A percentile compares a stretch with the other conserved stretches of the same genome.
phyloP scores from a whole-genome alignment of 2,329 filamentous ascomycete species.

The Chaetomium sp. region DNA sequence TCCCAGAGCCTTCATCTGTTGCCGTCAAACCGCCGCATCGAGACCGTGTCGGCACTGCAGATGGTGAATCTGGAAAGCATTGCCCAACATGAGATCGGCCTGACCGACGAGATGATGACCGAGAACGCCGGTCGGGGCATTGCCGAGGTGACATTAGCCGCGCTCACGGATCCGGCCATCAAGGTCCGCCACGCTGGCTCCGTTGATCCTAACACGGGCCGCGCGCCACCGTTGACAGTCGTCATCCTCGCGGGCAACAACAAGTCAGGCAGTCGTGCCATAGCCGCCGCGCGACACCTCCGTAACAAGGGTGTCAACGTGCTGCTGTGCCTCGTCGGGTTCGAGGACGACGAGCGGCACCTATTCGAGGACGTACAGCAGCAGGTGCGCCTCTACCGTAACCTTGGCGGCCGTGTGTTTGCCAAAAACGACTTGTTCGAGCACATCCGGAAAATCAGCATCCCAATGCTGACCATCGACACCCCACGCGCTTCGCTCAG shows the following conservation, averaged over 20 bases:
- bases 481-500: slow-evolving; percentile 29
- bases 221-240: slow-evolving; percentile 34
- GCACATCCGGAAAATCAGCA: slow-evolving; percentile 44
- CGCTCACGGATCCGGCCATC: slow-evolving; percentile 57
- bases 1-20: slow-evolving; percentile 45
- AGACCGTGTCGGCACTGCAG: slow-evolving; percentile 65
- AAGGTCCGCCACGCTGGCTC: slow-evolving; percentile 44
- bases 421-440: slow-evolving; percentile 57
- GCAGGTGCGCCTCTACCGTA: slow-evolving; percentile 78
- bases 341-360: slow-evolving; percentile 73
- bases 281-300: slow-evolving; percentile 81
- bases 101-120: slow-evolving; percentile 83
- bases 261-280: slow-evolving; percentile 74
- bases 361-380: slow-evolving; percentile 72
- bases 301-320: slow-evolving; percentile 76
- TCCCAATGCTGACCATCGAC: slow-evolving; percentile 32
- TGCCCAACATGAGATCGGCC: slow-evolving; percentile 76
- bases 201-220: slow-evolving; percentile 26
- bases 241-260: slow-evolving; percentile 95
- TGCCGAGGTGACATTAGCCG: slow-evolving; percentile 70
- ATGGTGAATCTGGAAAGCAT: slow-evolving; percentile 92
- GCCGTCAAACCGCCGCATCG: slow-evolving; percentile 51
- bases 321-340: slow-evolving; percentile 74
- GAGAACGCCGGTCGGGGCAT: slow-evolving; percentile 88
- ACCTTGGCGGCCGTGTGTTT: slow-evolving; percentile 69